phyloP scores from a whole-genome alignment of 768 basidiomycete species.

The Phylloporus sp. region DNA sequence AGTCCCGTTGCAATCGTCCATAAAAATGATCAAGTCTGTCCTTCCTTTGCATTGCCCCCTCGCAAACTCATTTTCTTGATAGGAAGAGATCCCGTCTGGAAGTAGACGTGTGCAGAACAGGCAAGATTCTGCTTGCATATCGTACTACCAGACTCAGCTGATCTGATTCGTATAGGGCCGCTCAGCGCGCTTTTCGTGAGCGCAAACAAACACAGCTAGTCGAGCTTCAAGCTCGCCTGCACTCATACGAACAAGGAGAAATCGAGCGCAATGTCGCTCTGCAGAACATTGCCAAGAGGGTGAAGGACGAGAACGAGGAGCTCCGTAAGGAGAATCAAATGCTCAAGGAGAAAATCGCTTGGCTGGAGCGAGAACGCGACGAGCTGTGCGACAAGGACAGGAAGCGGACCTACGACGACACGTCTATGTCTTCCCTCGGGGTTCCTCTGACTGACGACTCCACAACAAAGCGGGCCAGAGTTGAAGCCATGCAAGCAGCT shows the following conservation, averaged over 20 bases:
- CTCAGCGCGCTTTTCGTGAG: conserved; percentile 87
- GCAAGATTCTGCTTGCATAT: conserved; percentile 30
- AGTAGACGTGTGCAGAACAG: conserved; percentile 72
- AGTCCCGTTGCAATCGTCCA: conserved; percentile 19
- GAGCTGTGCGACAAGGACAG: conserved; percentile 37
- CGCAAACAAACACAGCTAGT: conserved; percentile 86
- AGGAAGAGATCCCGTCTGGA: conserved; percentile 52
- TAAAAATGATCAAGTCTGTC: conserved; percentile 50
- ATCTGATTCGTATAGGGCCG: conserved; percentile 51
- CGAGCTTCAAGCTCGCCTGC: conserved; percentile 81
- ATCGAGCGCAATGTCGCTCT: conserved; percentile 83
- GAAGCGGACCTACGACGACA: conserved; percentile 59
- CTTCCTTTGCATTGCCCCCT: conserved; percentile 1
- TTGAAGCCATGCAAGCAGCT: conserved; percentile 17
- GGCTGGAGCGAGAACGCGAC: conserved; percentile 39
- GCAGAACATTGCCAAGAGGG: conserved; percentile 75
- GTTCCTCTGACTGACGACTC: conserved; percentile 19
- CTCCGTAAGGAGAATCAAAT: conserved; percentile 63
- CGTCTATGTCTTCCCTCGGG: conserved; percentile 32
- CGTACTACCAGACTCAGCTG: conserved; percentile 1
- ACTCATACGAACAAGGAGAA: conserved; percentile 87
- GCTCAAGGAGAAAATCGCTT: conserved; percentile 50
- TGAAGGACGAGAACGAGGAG: conserved; percentile 83
- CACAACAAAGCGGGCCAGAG: conserved; percentile 38
- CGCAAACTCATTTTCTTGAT: conserved; percentile 6